Evolutionary conservation across 129 eudicot genomes (phyloP).

Genomic region (Kitagawia praeruptora): DNA sequence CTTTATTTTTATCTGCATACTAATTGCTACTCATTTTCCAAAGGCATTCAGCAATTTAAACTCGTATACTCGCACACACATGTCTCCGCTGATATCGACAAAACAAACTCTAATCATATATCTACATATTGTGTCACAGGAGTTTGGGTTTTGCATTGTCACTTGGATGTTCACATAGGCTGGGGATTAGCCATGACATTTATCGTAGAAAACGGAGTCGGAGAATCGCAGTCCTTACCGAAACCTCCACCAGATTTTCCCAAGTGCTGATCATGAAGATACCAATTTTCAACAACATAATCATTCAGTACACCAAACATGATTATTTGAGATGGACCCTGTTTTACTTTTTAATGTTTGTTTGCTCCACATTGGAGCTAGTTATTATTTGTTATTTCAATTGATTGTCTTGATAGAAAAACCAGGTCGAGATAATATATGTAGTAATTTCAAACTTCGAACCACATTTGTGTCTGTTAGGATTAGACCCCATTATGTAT

Average conservation of each 20-base stretch:
- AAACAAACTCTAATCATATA: not conserved
- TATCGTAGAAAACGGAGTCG: conserved; percentile 70
- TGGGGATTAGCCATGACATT: conserved; percentile 93
- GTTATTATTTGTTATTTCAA: conserved; percentile 10
- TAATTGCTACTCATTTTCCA: too few relatives aligned
- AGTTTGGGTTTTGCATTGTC: conserved; percentile 90
- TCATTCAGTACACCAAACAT: conserved; percentile 9
- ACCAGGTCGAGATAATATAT: conserved; percentile 14
- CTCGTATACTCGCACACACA: not conserved
- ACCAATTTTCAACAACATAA: conserved; percentile 1
- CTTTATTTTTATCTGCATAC: not conserved
- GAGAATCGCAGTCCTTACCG: conserved; percentile 47
- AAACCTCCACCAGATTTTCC: conserved; percentile 75
- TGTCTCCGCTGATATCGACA: not conserved
- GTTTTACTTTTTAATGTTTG: conserved; percentile 6
- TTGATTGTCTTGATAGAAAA: conserved; percentile 12
- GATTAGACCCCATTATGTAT: not conserved
- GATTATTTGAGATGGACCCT: conserved; percentile 23
- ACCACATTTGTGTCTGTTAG: not conserved
- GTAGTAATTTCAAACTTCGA: not conserved
- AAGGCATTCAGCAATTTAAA: not conserved
- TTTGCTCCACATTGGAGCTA: conserved; percentile 39
- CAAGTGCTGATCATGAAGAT: conserved; percentile 28
- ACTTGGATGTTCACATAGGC: conserved; percentile 91
- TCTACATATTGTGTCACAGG: conserved; percentile 24